Evolutionary conservation across 1,284 basidiomycete species (phyloP), one percentile per base, ranked within the genome.

Genomic region (Peniophora sp.): DNA sequence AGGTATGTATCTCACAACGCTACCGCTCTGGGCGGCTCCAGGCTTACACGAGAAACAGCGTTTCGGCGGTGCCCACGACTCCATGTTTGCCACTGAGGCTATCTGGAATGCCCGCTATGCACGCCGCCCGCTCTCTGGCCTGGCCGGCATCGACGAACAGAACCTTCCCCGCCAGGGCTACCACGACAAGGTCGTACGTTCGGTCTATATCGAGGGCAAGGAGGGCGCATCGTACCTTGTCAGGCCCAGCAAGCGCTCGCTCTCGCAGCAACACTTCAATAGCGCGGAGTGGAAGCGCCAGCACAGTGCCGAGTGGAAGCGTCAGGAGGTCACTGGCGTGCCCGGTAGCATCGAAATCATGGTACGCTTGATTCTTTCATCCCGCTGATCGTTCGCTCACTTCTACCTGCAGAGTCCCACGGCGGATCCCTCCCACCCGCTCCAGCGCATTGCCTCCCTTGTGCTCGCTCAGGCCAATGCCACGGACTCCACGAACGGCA

Each of bases 261-360:
- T 14, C 12, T 34, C 32, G 11, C 51, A 55, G 46, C 25, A 53
- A 17, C 19, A 43, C 3, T 49, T 56, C 27, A 16, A 16, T 25
- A 27, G 55, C 16, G 27, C 27, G 27, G 27, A 32, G 12, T 32
- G 27, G 27, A 32, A 12, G 12, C 27, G 27, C 27, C 27, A 32
- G 12, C 27, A 32, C 12, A 32, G 27, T 12, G 12, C 12, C 27
- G 27, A 32, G 27, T 32, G 27, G 56, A 60, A 54, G 49, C 56
- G 65, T 19, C 54, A 58, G 39, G 47, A 27, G 22, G 47, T 25
- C 39, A 50, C 50, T 1, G 45, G 68, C 2, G 67, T 69, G 9
- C 63, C 69, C 5, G 80, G 81, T 8, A 66, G 56, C 8, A 63
- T 83, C 39, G 69, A 74, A 53, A 72, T 83, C 56, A 61, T 74